Evolutionary conservation across 2,329 filamentous ascomycete species (phyloP), one percentile per base, ranked within the genome.

Genomic region (Trematosphaeria pertusa): DNA sequence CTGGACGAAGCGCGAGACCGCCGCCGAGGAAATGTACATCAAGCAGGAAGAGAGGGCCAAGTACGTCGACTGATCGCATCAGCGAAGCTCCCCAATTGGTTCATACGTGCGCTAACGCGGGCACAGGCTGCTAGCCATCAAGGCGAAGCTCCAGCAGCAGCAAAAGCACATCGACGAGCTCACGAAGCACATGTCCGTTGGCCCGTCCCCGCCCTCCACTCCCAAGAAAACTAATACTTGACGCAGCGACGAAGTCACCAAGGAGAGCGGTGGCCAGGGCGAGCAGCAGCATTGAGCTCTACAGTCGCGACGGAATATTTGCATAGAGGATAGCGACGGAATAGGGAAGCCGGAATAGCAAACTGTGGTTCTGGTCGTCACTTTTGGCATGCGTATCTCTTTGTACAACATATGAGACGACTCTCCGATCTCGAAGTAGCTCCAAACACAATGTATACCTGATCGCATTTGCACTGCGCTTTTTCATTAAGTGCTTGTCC

Each of bases 1-100:
- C 46, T 99, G 97, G 84, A 90, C 87, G 78, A 88, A 87, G 78
- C 91, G 94, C 64, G 94, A 99, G 78, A 84, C 87, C 71, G 93
- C 93, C 60, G 82, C 79, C 71, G 94, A 97, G 79, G 87, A 91
- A 73, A 84, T 84, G 62, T 89, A 88, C 76, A 91, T 99, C 77
- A 85, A 85, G 67, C 80, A 88, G 78, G 89, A 91, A 71, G 94
- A 97, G 83, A 85, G 86, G 78, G 86, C 92, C 79, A 97, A 96
- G 90, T 74, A 64, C 58, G 69, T 61, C 15, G 18, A 14, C 43
- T 34, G 26, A 12, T 9, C 41, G 37, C 33, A 11, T 21, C 17
- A 24, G 22, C 36, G 28, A 33, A 38, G 33, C 15, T 38, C 48
- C 10, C n/a, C n/a, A n/a, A n/a, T n/a, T n/a, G n/a, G n/a, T n/a